Percentiles rank a stretch among this genome's conserved stretches.
phyloP scores from a whole-genome alignment of 805 yeast genomes.

The Saccharomycopsis lassenensis region DNA sequence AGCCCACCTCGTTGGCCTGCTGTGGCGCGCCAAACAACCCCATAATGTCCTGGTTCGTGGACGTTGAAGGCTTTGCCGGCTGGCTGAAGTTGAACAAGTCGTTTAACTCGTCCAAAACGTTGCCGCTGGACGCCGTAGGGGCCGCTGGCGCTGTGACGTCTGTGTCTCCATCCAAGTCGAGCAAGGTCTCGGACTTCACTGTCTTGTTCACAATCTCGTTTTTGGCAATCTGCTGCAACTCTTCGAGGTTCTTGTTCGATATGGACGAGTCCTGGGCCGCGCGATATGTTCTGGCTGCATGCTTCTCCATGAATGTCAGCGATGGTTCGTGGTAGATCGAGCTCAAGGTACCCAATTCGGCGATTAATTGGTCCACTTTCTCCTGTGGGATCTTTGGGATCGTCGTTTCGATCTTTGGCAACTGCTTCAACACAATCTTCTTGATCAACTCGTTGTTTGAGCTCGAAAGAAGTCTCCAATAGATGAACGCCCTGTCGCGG shows the following conservation, averaged over 20 bases:
- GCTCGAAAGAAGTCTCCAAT: slow-evolving; percentile 65
- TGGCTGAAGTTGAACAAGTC: slow-evolving; percentile 43
- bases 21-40: slow-evolving; percentile 14
- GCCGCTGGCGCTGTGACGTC: slow-evolving; percentile 15
- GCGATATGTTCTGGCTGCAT: too few relatives aligned
- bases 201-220: slow-evolving; percentile 52
- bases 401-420: slow-evolving; percentile 65
- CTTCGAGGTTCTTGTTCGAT: slow-evolving; percentile 55
- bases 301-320: slow-evolving; percentile 42
- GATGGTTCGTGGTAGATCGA: slow-evolving; percentile 87
- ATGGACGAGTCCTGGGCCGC: slow-evolving; percentile 26
- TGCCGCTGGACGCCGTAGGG: slow-evolving; percentile 24
- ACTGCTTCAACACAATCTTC: slow-evolving; percentile 44
- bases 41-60: slow-evolving; percentile 14
- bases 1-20: too few relatives aligned
- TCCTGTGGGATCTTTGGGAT: slow-evolving; percentile 61
- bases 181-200: slow-evolving; percentile 67
- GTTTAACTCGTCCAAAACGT: slow-evolving; percentile 61
- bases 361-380: slow-evolving; percentile 53
- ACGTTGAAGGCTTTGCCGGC: background rate
- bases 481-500: slow-evolving; percentile 68
- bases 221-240: slow-evolving; percentile 65
- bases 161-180: slow-evolving; percentile 73
- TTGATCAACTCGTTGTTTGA: slow-evolving; percentile 32
- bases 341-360: slow-evolving; percentile 75